Evolutionary conservation across 352 stramenopile species (phyloP).

Genomic region (Pythium pectinolyticum): DNA sequence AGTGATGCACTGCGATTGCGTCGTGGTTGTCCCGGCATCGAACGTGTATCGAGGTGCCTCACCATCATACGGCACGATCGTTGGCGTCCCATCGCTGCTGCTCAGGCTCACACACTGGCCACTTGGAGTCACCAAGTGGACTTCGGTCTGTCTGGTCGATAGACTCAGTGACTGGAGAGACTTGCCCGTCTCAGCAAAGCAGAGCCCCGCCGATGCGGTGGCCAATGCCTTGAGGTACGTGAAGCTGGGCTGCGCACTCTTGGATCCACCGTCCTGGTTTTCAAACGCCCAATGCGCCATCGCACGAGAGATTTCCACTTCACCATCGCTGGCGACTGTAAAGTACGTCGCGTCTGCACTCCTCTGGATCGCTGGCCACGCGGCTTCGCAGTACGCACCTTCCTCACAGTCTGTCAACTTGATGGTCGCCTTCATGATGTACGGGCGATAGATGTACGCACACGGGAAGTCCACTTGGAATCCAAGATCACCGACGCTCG

Average conservation of each 20-base stretch:
- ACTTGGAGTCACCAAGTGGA: conserved; percentile 13
- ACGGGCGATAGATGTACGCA: conserved; percentile 18
- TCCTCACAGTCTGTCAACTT: conserved; percentile 13
- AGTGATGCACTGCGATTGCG: conserved; percentile 14
- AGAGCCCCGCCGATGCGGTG: conserved; percentile 8
- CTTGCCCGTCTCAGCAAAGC: conserved; percentile 19
- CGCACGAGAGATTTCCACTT: conserved; percentile 11
- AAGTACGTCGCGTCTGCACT: conserved; percentile 10
- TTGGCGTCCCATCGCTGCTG: conserved; percentile 3
- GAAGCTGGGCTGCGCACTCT: conserved; percentile 8
- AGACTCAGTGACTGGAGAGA: conserved; percentile 14
- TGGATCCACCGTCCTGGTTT: conserved; percentile 15
- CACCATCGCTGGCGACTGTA: conserved; percentile 4
- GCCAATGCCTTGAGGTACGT: conserved; percentile 22
- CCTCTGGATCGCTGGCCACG: conserved; percentile 19
- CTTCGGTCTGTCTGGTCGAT: conserved; percentile 1
- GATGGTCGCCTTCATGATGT: conserved; percentile 9
- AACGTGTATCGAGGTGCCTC: conserved; percentile 4
- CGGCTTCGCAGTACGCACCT: conserved; percentile 14
- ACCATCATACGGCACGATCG: conserved; percentile 8
- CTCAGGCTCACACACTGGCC: conserved; percentile 13
- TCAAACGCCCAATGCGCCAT: conserved; percentile 24
- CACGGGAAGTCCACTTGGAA: conserved; percentile 21
- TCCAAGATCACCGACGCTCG: conserved; percentile 14
- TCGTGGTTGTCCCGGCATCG: conserved; percentile 2